A percentile compares a stretch with the other conserved stretches of the same genome.
Conservation (phyloP, 345 rosid species). For the Populus nigra region DNA sequence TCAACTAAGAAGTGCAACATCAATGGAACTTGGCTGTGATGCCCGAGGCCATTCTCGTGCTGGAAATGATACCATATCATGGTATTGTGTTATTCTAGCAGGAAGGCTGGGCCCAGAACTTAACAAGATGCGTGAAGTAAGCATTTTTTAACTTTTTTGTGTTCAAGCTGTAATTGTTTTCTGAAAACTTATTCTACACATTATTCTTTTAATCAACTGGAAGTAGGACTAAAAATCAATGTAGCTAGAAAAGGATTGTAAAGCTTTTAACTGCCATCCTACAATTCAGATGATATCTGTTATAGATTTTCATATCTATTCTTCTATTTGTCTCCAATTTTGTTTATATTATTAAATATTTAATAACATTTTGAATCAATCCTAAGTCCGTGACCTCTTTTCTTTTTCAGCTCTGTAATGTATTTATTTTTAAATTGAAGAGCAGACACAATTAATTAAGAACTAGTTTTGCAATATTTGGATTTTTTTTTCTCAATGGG, state of each 20-base stretch:
- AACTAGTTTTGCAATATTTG: background rate
- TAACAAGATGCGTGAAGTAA: conserved; percentile 84
- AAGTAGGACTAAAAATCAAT: background rate
- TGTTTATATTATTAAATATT: background rate
- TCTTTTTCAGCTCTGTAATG: background rate
- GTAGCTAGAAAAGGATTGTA: no score
- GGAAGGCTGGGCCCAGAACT: conserved; percentile 88
- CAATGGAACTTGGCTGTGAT: conserved; percentile 90
- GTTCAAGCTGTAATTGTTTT: background rate
- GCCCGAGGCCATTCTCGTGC: conserved; percentile 87
- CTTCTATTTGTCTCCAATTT: background rate
- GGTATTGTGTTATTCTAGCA: conserved; percentile 91
- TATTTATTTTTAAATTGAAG: background rate
- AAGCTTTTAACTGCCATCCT: background rate
- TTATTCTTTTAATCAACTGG: background rate
- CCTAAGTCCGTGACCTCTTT: background rate
- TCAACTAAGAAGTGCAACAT: conserved; percentile 75
- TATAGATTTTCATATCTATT: background rate
- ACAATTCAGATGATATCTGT: background rate
- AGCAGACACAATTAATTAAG: background rate
- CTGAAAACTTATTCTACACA: background rate
- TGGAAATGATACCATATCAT: conserved; percentile 59
- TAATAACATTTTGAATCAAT: background rate
- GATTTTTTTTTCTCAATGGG: background rate
- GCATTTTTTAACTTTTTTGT: conserved; percentile 22